Evolutionary conservation across 1,284 basidiomycete genomes (phyloP), one percentile per base, ranked within the genome.

Genomic region (Phaffia rhodozyma): DNA sequence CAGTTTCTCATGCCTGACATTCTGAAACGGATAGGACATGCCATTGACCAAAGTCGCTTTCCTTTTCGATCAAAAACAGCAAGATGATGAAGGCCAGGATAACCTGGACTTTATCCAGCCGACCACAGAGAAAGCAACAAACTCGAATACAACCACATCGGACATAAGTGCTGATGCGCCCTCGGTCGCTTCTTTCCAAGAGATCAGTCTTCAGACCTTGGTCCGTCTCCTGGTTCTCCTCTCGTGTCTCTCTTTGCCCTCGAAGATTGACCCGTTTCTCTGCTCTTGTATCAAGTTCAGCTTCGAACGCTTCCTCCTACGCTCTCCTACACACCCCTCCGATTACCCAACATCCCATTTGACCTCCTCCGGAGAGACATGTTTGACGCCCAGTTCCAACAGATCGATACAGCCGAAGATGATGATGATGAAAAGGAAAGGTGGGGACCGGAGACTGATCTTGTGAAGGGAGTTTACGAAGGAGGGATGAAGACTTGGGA

Each of bases 401-500:
- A 94, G 23, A 60, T 64, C 20, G 61, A 64, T 29, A 57, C 65
- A 5, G 66, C 61, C 11, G 55, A 47, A 2, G 57, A 70, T 18
- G 59, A 56, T 34, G 66, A 65, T 9, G 70, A 71, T n/a, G 71
- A 69, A 16, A 72, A 74, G 27, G 71, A 72, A 18, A 89, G 86
- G 66, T 77, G 91, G 25, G 86, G 91, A 68, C 83, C 86, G 0
- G 85, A 88, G 0, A 91, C 90, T 0, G 94, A 97, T 75, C 81
- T 98, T 16, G 83, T 97, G 13, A 89, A 92, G 1, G 86, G 91
- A 0, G 81, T 92, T 0, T 97, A 98, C 71, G 94, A 97, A 76
- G 94, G 94, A 20, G 94, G 94, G 0, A 74, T 98, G 62, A 97
- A 97, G 76, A 97, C 92, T 2, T 98, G 94, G 94, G 94, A 98